Base-by-base conservation (phyloP, 768 basidiomycete species). In the Candolleomyces efflorescens region DNA sequence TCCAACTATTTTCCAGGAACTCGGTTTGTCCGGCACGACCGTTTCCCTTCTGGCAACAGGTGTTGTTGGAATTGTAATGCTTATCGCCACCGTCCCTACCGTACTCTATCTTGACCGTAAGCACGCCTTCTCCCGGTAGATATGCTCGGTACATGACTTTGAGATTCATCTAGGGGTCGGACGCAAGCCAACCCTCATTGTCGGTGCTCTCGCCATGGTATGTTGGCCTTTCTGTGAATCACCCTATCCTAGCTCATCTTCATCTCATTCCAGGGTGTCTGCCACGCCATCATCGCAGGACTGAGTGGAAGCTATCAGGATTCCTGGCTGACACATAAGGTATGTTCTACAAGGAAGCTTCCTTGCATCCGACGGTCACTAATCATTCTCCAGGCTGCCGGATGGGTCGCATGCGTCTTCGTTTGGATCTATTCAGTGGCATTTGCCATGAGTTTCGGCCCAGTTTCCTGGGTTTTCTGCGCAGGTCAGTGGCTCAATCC, bases 11-110 rank as follows among this genome's bases (percentile, higher is more conserved):
- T 53, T 53, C 51, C 51, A 53, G 37, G 51, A 37, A 7, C 51
- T 53, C n/a, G 51, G 51, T 10, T 20, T 53, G 22, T 53, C 51
- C 13, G 51, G 51, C 2, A 53, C 51, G 20, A 53, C 51, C 10
- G 51, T 53, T 3, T 53, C 51, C 37, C 51, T 53, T 9, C 38
- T 53, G 22, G 51, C 51, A 17, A 53, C 51, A 38, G 51, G 51
- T 39, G 51, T 53, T 15, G 37, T 53, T 23, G 51, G 51, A 18
- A 36, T 36, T 7, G 51, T 53, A 5, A 53, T 53, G 51, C 51
- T 53, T 36, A 53, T 53, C 37, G 51, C 51, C 10, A 53, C 51
- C 12, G 27, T 53, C 15, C 51, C 51, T 7, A 53, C 51, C 0
- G 20, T 53, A 26, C 36, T 53, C 22, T 53, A 38, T 22, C 37